Percentiles rank a stretch among this genome's conserved stretches.
These are phyloP conservation scores for Endocarpon pusillum DNA, from an alignment of 495 filamentous ascomycete species.

Conservation along the genomic window DNA sequence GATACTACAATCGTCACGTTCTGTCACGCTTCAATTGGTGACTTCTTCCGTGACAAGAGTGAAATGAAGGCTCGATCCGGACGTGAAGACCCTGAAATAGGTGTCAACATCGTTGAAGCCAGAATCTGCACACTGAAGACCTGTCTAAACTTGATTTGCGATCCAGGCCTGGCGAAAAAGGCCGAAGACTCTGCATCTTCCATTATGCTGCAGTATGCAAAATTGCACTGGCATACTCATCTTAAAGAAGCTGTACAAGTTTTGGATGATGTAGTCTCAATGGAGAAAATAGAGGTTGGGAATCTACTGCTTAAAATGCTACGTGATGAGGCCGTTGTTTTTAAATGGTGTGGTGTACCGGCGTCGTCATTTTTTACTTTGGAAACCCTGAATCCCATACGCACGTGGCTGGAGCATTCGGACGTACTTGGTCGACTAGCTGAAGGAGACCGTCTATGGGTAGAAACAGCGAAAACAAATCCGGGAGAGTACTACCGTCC, in stretches of 20 bases:
- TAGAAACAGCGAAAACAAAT: neutral
- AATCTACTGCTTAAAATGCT: too few species aligned
- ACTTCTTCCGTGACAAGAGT: constrained; percentile 16
- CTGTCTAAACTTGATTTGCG: neutral
- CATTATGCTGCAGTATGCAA: neutral
- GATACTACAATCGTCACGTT: constrained; percentile 18
- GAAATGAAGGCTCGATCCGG: constrained; percentile 8
- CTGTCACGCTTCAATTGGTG: constrained; percentile 18
- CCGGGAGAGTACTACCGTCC: neutral
- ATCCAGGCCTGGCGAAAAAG: neutral
- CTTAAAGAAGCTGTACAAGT: too few species aligned
- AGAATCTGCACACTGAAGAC: constrained; percentile 4
- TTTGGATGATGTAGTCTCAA: too few species aligned
- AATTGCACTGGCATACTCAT: neutral
- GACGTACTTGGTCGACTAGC: neutral
- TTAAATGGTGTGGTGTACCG: neutral
- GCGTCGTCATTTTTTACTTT: neutral
- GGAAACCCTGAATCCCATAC: neutral
- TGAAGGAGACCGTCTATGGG: neutral
- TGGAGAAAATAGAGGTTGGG: too few species aligned
- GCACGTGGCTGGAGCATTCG: neutral
- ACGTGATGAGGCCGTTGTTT: neutral
- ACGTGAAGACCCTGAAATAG: constrained; percentile 5
- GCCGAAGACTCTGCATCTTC: neutral
- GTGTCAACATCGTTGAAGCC: constrained; percentile 8